Percentiles rank a stretch among this genome's conserved stretches.
Conservation (phyloP, 805 yeast genomes). For the Candida maltosa region DNA sequence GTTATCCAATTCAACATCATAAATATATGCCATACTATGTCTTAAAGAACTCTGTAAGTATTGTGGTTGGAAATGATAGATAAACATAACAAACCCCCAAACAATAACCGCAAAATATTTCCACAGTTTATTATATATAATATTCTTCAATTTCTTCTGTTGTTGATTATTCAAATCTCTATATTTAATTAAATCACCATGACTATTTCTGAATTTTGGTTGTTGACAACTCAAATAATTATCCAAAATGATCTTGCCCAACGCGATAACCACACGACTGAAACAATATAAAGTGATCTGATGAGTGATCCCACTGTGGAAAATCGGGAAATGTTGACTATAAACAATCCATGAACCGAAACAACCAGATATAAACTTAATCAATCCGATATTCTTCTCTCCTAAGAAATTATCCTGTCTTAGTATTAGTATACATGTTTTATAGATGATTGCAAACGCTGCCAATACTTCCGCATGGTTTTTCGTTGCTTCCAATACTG, state of each 20-base stretch:
- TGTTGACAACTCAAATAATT: conserved; percentile 32
- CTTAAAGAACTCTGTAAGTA: conserved; percentile 63
- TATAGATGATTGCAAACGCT: conserved; percentile 52
- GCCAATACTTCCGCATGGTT: conserved; percentile 58
- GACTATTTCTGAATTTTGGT: conserved; percentile 22
- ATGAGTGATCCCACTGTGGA: conserved; percentile 54
- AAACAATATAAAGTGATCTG: conserved; percentile 74
- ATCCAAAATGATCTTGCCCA: conserved; percentile 50
- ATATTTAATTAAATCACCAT: conserved; percentile 9
- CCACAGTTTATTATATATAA: conserved; percentile 45
- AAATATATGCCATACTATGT: conserved; percentile 68
- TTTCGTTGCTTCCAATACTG: conserved; percentile 49
- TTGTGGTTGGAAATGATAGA: conserved; percentile 61
- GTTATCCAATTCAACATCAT: conserved; percentile 52
- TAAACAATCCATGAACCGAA: conserved; percentile 42
- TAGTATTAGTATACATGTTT: conserved; percentile 31
- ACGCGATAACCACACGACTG: conserved; percentile 62
- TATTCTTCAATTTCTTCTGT: conserved; percentile 27
- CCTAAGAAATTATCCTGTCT: conserved; percentile 32
- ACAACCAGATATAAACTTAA: conserved; percentile 38
- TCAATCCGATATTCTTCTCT: conserved; percentile 20
- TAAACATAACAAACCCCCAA: conserved; percentile 75
- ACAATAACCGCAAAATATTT: conserved; percentile 56
- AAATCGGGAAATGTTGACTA: conserved; percentile 40
- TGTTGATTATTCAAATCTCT: conserved; percentile 29